Conservation (phyloP, 2,329 filamentous ascomycete genomes). For the Lizonia empirigonia region DNA sequence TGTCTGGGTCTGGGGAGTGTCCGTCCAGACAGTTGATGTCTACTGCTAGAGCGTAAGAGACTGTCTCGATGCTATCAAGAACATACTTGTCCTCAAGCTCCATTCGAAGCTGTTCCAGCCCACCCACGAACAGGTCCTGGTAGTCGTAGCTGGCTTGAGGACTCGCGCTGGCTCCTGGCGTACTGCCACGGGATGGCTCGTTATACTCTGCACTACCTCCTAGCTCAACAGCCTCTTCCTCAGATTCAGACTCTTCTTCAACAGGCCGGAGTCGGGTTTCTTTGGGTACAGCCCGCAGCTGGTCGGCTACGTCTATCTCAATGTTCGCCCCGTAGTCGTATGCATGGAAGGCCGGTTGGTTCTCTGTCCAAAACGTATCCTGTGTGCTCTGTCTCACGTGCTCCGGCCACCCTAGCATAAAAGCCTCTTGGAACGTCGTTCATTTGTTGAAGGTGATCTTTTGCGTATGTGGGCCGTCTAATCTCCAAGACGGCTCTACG, state of each 20-base stretch:
- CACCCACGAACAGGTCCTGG: not conserved
- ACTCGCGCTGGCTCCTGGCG: not conserved
- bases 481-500: no score
- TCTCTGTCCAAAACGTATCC: no score
- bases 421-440: no score
- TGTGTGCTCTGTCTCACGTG: no score
- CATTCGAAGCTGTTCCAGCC: not conserved
- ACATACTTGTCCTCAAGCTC: constrained; percentile 4
- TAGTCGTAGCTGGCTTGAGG: constrained; percentile 1
- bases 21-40: constrained; percentile 5
- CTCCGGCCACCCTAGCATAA: no score
- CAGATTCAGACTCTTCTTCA: not conserved
- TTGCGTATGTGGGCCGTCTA: no score
- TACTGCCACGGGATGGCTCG: not conserved
- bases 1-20: not conserved
- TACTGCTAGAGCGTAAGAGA: constrained; percentile 6
- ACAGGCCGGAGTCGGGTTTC: not conserved
- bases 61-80: constrained; percentile 2
- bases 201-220: not conserved
- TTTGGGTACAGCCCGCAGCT: constrained; percentile 6
- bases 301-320: constrained; percentile 2
- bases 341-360: no score
- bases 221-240: not conserved
- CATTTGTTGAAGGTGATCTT: no score
- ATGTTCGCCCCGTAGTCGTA: no score